These are phyloP conservation scores for Carex cristatella DNA, from an alignment of 176 grass and related monocot genomes.

Conservation along the genomic window DNA sequence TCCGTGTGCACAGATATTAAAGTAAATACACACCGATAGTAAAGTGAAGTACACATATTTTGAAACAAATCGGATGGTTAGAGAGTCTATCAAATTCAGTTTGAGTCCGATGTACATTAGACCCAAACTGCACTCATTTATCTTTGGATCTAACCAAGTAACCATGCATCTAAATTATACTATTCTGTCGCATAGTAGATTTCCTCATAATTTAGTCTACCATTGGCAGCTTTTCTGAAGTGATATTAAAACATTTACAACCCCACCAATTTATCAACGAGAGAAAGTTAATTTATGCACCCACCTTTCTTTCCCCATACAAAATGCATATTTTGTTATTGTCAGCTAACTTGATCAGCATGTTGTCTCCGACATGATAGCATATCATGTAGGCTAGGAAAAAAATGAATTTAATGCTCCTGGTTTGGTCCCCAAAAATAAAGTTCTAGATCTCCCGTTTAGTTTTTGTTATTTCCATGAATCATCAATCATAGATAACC, in stretches of 20 bases:
- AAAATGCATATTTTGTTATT: slow-evolving; percentile 3
- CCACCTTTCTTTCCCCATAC: not conserved
- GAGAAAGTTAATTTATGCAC: not conserved
- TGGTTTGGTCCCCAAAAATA: slow-evolving; percentile 2
- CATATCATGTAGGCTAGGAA: slow-evolving; percentile 7
- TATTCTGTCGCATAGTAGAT: not conserved
- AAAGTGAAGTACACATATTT: too few species aligned
- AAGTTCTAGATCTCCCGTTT: not conserved
- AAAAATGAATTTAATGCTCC: not conserved
- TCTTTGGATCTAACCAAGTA: not conserved
- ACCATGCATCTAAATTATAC: not conserved
- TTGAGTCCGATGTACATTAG: too few species aligned
- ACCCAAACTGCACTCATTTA: not conserved
- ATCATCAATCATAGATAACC: slow-evolving; percentile 6
- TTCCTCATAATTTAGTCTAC: not conserved
- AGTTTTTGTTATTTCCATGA: not conserved
- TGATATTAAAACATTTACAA: not conserved
- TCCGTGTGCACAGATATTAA: too few species aligned
- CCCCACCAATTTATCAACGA: not conserved
- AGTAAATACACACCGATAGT: too few species aligned
- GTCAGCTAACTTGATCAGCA: not conserved
- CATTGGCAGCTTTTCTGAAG: not conserved
- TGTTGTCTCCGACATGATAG: slow-evolving; percentile 9
- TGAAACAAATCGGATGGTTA: too few species aligned
- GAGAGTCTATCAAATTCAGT: too few species aligned